Evolutionary conservation across 169 alveolate genomes (phyloP), one percentile per base, ranked within the genome.

Genomic region (Amoebophrya sp.): DNA sequence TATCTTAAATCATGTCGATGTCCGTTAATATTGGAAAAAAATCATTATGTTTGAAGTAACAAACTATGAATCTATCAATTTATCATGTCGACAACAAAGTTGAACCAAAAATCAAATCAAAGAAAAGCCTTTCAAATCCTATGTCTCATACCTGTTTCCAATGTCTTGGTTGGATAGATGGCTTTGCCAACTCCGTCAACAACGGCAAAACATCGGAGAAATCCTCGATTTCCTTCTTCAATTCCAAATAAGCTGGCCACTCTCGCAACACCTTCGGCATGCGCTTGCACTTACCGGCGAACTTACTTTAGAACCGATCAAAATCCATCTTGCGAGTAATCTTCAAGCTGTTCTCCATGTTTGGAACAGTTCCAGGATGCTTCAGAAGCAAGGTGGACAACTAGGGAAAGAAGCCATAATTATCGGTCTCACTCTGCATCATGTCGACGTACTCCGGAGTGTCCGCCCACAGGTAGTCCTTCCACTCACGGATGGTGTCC

Each of bases 161-260:
- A 94, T 98, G 99, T 89, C 99, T 95, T 36, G 97, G 96, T 95
- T 96, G 95, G 94, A 98, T 97, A 18, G 98, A 97, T 34, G 95
- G 96, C 94, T 98, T 98, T 78, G 97, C 96, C 77, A 98, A 95
- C 91, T 96, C 98, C 65, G 96, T 95, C 89, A 98, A 96, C 47
- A 98, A 93, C 12, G 99, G 99, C 41, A 97, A 95, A 40, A 97
- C 94, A 3, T 89, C 95, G n/a, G 92, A 93, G 91, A 92, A 94
- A 55, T 93, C 93, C 90, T 96, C 98, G 91, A 97, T 97, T 95
- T 97, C 98, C 94, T 94, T 95, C 94, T 97, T 97, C 92, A 97
- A 96, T 94, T 97, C 98, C 94, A 96, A 96, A 94, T 97, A 98
- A 90, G 99, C 99, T 89, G 97, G 97, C 96, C 98, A 97, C 90